Percentiles rank a stretch among this genome's conserved stretches.
phyloP scores from a whole-genome alignment of 805 yeast genomes.

The Candida chauliodis region DNA sequence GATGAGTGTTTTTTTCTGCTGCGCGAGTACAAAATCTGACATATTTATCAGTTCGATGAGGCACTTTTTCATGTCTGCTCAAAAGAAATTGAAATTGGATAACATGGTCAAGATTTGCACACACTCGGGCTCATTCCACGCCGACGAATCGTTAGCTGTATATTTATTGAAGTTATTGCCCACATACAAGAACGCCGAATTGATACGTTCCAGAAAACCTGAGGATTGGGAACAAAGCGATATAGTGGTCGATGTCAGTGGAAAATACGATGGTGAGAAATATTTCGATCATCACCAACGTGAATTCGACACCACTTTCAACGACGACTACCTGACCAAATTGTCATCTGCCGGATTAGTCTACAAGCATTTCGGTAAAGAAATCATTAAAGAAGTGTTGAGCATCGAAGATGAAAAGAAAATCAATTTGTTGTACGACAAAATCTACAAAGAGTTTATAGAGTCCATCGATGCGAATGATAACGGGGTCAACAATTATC shows the following conservation, averaged over 20 bases:
- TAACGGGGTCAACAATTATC: slow-evolving; percentile 78
- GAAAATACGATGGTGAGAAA: slow-evolving; percentile 80
- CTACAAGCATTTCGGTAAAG: slow-evolving; percentile 80
- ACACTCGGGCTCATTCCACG: slow-evolving; percentile 92
- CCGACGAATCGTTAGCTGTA: slow-evolving; percentile 94
- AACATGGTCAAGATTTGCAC: slow-evolving; percentile 68
- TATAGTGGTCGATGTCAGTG: slow-evolving; percentile 93
- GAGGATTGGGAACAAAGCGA: slow-evolving; percentile 81
- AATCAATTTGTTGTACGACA: slow-evolving; percentile 65
- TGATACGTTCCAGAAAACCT: slow-evolving; percentile 83
- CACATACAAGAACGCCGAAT: slow-evolving; percentile 56
- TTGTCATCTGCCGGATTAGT: slow-evolving; percentile 92
- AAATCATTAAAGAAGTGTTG: slow-evolving; percentile 53
- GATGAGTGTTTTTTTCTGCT: too few relatives aligned
- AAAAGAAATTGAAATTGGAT: slow-evolving; percentile 11
- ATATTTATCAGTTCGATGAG: slow-evolving; percentile 1
- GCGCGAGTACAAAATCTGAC: not conserved
- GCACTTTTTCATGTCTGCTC: slow-evolving; percentile 9
- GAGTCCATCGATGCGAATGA: slow-evolving; percentile 96
- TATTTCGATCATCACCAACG: slow-evolving; percentile 96
- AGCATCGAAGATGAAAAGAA: slow-evolving; percentile 30
- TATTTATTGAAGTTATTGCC: slow-evolving; percentile 76
- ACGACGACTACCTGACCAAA: slow-evolving; percentile 62
- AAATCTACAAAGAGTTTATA: slow-evolving; percentile 80
- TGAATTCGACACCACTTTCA: slow-evolving; percentile 77